phyloP scores from a whole-genome alignment of 148 eudicot species.

The Fagopyrum homotropicum region DNA sequence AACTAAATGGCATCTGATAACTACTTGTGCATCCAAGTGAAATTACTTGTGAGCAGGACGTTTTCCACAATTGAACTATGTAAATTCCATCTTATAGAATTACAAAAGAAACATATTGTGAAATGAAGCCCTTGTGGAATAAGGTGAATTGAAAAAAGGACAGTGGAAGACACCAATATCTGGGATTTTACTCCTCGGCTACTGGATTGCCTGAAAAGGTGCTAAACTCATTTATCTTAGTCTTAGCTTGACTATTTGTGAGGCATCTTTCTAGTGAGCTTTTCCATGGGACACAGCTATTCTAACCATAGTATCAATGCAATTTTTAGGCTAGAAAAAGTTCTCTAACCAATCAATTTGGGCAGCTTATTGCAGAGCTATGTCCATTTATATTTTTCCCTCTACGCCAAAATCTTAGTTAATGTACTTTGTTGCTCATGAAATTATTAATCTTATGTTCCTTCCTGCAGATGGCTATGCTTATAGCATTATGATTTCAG shows the following conservation, averaged over 20 bases:
- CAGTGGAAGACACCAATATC: background rate
- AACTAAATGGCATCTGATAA: background rate
- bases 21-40: background rate
- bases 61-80: background rate
- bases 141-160: background rate
- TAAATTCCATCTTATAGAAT: background rate
- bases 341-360: background rate
- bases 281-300: background rate
- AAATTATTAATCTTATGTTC: background rate
- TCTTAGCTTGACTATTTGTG: background rate
- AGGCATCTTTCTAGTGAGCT: background rate
- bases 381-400: background rate
- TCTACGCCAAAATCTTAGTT: background rate
- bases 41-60: background rate
- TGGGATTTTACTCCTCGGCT: background rate
- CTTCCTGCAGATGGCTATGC: conserved; percentile 67
- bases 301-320: background rate
- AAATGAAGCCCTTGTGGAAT: background rate
- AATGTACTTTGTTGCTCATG: conserved; percentile 4
- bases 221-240: background rate
- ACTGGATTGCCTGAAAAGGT: background rate
- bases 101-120: background rate
- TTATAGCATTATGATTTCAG: conserved; percentile 82
- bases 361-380: background rate
- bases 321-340: background rate